Conservation (phyloP, 306 rosid genomes). For the Boehmeria nivea region DNA sequence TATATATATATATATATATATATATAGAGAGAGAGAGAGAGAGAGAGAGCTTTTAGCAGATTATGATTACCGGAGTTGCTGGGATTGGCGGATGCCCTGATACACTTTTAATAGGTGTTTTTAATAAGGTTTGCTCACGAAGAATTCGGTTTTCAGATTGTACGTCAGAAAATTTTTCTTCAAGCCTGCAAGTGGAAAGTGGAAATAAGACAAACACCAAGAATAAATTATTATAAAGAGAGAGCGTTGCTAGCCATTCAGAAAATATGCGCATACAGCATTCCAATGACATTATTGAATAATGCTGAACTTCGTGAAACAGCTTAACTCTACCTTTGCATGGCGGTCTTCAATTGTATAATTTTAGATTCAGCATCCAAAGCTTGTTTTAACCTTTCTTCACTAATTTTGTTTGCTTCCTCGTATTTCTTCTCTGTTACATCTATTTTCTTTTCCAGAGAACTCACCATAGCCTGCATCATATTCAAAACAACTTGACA, state of each 20-base stretch:
- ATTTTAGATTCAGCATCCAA: slow-evolving; percentile 92
- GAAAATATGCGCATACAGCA: neutral
- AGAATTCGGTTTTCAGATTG: slow-evolving; percentile 87
- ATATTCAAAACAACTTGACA: slow-evolving; percentile 27
- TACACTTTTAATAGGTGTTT: slow-evolving; percentile 50
- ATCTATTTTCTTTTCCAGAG: slow-evolving; percentile 82
- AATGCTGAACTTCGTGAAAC: slow-evolving; percentile 8
- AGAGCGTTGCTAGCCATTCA: neutral
- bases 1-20: neutral
- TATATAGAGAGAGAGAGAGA: slow-evolving; percentile 5
- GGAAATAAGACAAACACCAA: slow-evolving; percentile 15
- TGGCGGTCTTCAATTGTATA: slow-evolving; percentile 78
- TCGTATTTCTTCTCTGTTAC: slow-evolving; percentile 87
- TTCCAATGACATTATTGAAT: slow-evolving; percentile 1
- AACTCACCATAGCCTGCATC: slow-evolving; percentile 75
- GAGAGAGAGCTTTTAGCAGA: neutral
- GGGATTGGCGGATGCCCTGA: slow-evolving; percentile 56
- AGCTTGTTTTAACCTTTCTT: slow-evolving; percentile 95
- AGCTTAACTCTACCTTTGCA: slow-evolving; percentile 70
- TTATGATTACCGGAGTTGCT: slow-evolving; percentile 31
- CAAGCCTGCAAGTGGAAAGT: slow-evolving; percentile 60
- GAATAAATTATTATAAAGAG: slow-evolving; percentile 15
- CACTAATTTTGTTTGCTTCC: slow-evolving; percentile 80
- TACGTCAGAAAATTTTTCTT: slow-evolving; percentile 75
- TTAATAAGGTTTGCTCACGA: slow-evolving; percentile 59